Percentiles rank a stretch among this genome's conserved stretches.
Evolutionary conservation across 2,329 filamentous ascomycete species (phyloP).

Genomic region (Fusarium pseudograminearum): DNA sequence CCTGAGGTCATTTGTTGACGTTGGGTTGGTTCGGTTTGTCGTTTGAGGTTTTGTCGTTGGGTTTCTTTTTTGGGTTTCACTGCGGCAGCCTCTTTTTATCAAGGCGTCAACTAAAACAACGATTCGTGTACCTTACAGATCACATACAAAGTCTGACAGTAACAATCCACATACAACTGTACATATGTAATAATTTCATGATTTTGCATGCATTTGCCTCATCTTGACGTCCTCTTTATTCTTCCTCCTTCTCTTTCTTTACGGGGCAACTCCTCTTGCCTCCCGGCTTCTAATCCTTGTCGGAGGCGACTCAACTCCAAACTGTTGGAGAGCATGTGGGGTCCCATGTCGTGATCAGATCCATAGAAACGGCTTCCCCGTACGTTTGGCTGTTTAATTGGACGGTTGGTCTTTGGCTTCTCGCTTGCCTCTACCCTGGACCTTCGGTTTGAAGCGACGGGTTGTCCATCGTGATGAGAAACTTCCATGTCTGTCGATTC

Average conservation of each 20-base stretch:
- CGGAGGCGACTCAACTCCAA: constrained; percentile 19
- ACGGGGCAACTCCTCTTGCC: constrained; percentile 11
- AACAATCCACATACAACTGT: neutral
- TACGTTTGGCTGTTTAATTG: neutral
- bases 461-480: constrained; percentile 12
- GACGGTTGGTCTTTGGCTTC: neutral
- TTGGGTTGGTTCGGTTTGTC: constrained; percentile 5
- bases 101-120: constrained; percentile 1
- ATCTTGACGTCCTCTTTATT: constrained; percentile 4
- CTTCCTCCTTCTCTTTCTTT: constrained; percentile 19
- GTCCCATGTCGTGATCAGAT: constrained; percentile 28
- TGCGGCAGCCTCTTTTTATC: constrained; percentile 8
- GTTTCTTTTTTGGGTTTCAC: constrained; percentile 31
- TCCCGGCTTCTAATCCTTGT: constrained; percentile 10
- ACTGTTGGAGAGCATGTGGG: constrained; percentile 23
- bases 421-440: constrained; percentile 19
- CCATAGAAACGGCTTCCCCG: constrained; percentile 5
- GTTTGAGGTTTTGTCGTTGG: constrained; percentile 14
- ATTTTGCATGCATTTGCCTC: constrained; percentile 9
- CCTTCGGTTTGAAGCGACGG: neutral
- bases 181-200: neutral
- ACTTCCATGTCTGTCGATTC: constrained; percentile 14
- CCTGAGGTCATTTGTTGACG: constrained; percentile 11
- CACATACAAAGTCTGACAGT: neutral
- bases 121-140: constrained; percentile 27